Evolutionary conservation across 2,329 filamentous ascomycete species (phyloP), one percentile per base, ranked within the genome.

Genomic region (Cladosporium oxysporum): DNA sequence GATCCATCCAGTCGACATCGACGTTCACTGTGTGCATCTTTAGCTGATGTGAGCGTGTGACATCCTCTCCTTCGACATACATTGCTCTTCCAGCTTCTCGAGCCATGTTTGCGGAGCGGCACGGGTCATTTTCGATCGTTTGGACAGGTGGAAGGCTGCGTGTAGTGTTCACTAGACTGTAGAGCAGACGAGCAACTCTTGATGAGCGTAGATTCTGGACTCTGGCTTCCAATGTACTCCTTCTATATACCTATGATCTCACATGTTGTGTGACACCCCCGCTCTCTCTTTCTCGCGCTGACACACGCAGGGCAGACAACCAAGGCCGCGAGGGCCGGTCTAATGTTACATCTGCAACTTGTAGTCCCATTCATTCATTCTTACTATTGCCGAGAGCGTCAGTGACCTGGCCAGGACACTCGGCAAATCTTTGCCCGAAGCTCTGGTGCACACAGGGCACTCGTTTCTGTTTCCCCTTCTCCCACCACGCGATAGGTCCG

Each of bases 1-100:
- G 65, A 50, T 69, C 68, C 68, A 70, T 69, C 67, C 68, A 70
- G 49, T 69, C 68, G 50, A 69, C 67, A 53, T 69, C 68, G n/a
- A 69, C 68, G 50, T 68, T 68, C 21, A 68, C 61, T 64, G 33
- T 28, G 14, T 37, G 28, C 18, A n/a, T 3, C 21, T 5, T 62
- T 18, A 62, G 59, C 59, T 62, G 3, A 5, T 44, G 37, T 47
- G 21, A 12, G 21, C 12, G 31, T 21, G 5, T 11, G 8, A 8
- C 26, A 49, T 12, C 12, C n/a, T 33, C 6, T 12, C 12, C 4
- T 10, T 12, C 31, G 6, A 62, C 59, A n/a, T 28, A 55, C 61
- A 52, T 61, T 69, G 62, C 33, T 66, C 64, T 21, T 69, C 68
- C 52, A 69, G 66, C 66, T 68, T 68, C 57, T 69, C 66, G 57